Evolutionary conservation across 305 asterid species (phyloP).

Genomic region (Nicotiana rustica): DNA sequence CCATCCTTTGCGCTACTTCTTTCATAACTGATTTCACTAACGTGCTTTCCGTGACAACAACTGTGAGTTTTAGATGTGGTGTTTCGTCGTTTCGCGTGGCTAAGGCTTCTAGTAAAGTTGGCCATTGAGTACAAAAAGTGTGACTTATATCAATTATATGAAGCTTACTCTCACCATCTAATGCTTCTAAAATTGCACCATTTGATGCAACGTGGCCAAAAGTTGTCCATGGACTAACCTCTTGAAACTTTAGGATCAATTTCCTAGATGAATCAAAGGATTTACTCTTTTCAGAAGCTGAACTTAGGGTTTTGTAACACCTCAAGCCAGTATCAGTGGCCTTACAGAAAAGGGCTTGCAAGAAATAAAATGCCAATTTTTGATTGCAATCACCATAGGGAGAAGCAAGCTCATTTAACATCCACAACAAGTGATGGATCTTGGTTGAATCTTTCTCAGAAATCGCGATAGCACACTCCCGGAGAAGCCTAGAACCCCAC

Average conservation of each 20-base stretch:
- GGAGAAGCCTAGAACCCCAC: conserved; percentile 78
- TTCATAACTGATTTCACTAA: conserved; percentile 59
- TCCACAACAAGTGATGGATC: conserved; percentile 86
- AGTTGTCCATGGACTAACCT: conserved; percentile 94
- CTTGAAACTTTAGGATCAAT: conserved; percentile 76
- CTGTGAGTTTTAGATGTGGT: conserved; percentile 73
- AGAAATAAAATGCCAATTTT: conserved; percentile 79
- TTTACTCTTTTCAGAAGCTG: conserved; percentile 64
- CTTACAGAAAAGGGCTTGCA: conserved; percentile 80
- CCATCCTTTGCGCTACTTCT: conserved; percentile 80
- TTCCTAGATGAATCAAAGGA: conserved; percentile 68
- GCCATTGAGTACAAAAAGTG: conserved; percentile 96
- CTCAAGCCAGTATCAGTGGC: conserved; percentile 72
- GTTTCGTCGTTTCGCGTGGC: conserved; percentile 84
- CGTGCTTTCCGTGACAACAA: conserved; percentile 51
- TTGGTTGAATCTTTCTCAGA: conserved; percentile 65
- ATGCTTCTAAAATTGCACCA: conserved; percentile 84
- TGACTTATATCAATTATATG: conserved; percentile 80
- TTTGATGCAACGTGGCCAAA: conserved; percentile 94
- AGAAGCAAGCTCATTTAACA: conserved; percentile 89
- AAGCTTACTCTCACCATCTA: conserved; percentile 66
- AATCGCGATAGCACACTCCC: conserved; percentile 76
- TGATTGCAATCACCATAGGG: conserved; percentile 93
- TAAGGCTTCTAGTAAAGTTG: conserved; percentile 77
- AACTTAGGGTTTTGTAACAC: conserved; percentile 67